phyloP scores from a whole-genome alignment of 2,329 filamentous ascomycete species.

The Aspergillus fischeri region DNA sequence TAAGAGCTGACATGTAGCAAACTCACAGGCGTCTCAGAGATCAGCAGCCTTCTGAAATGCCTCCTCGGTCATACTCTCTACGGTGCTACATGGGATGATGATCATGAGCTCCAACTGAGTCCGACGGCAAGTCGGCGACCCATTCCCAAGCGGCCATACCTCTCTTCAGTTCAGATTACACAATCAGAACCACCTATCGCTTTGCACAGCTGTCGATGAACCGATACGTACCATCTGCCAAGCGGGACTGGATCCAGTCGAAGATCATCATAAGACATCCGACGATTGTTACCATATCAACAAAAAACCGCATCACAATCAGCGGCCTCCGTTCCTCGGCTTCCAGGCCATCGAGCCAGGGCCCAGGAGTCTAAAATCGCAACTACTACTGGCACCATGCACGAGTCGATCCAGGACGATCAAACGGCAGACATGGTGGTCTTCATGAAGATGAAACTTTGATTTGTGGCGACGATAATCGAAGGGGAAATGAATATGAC shows the following conservation, averaged over 20 bases:
- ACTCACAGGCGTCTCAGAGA: no score
- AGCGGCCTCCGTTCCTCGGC: conserved; percentile 4
- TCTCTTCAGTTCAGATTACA: no score
- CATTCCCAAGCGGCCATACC: no score
- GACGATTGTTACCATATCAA: conserved; percentile 2
- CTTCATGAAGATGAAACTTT: neutral
- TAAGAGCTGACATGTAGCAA: no score
- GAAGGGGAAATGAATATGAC: neutral
- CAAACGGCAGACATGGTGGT: neutral
- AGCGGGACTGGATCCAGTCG: neutral
- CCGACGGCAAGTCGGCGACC: no score
- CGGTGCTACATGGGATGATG: no score
- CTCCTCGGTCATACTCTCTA: no score
- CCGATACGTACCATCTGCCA: no score
- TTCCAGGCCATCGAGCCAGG: conserved; percentile 1
- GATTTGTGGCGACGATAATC: neutral
- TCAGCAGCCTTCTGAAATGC: no score
- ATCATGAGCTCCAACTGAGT: no score
- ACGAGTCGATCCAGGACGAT: neutral
- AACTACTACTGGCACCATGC: neutral
- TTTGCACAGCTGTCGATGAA: no score
- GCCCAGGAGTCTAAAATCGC: neutral
- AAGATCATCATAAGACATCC: conserved; percentile 9
- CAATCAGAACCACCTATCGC: no score
- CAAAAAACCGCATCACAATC: neutral